Conservation (phyloP, 2,329 filamentous ascomycete genomes). For the Leptographium radiaticola region DNA sequence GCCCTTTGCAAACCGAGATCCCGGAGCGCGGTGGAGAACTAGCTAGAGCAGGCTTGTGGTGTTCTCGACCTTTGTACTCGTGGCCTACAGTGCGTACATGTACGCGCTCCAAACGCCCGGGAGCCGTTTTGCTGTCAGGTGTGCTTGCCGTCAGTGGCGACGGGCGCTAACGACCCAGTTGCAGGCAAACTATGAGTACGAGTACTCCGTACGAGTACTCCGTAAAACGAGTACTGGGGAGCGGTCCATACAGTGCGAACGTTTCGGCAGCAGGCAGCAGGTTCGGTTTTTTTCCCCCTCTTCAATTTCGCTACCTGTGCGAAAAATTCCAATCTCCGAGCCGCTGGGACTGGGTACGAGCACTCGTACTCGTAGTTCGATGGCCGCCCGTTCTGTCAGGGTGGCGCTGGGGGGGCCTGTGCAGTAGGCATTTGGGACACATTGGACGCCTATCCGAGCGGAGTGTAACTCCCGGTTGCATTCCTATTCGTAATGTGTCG, state of each 20-base stretch:
- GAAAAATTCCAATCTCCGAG: background rate
- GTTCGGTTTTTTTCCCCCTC: background rate
- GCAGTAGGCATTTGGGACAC: background rate
- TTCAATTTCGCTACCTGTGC: background rate
- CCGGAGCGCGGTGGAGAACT: conserved; percentile 6
- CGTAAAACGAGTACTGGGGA: too few relatives aligned
- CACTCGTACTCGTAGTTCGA: background rate
- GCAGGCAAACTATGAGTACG: too few relatives aligned
- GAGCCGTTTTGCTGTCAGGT: too few relatives aligned
- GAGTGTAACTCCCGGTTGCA: background rate
- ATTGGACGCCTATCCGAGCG: background rate
- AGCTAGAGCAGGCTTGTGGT: too few relatives aligned
- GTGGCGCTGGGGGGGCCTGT: background rate
- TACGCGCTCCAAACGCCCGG: too few relatives aligned
- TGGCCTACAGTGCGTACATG: too few relatives aligned
- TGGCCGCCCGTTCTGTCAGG: background rate
- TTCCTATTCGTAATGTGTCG: background rate
- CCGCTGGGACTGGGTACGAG: background rate
- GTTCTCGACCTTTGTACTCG: too few relatives aligned
- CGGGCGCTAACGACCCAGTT: too few relatives aligned
- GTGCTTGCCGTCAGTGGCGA: too few relatives aligned
- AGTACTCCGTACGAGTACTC: too few relatives aligned
- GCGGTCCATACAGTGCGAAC: too few relatives aligned
- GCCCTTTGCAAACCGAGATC: conserved; percentile 6
- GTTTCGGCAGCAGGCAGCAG: background rate